Evolutionary conservation across 2,329 filamentous ascomycete genomes (phyloP).

Genomic region (Fusarium setosum): DNA sequence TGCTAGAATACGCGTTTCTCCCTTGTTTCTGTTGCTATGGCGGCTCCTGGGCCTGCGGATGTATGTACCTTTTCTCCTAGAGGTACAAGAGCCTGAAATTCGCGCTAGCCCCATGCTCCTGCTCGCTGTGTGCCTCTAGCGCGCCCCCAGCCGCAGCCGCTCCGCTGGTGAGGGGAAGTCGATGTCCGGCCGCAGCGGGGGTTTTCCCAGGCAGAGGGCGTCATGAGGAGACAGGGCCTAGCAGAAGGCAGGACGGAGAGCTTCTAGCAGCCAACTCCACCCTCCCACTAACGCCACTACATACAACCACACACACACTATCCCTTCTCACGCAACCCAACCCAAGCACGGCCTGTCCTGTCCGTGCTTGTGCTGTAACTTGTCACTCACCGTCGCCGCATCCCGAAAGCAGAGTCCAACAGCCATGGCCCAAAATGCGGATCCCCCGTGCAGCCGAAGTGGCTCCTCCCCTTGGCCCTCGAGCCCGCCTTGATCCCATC

Average conservation of each 20-base stretch:
- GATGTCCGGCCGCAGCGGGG: conserved; percentile 30
- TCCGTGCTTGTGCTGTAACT: conserved; percentile 20
- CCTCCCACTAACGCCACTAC: conserved; percentile 33
- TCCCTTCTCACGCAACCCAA: conserved; percentile 4
- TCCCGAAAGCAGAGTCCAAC: conserved; percentile 30
- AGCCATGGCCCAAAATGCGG: conserved; percentile 33
- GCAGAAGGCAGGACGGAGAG: conserved; percentile 2
- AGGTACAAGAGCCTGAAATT: conserved; percentile 37
- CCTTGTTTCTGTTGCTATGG: conserved; percentile 10
- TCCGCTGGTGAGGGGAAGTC: conserved; percentile 38
- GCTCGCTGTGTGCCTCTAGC: conserved; percentile 8
- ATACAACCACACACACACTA: conserved; percentile 17
- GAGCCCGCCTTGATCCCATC: conserved; percentile 12
- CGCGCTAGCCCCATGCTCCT: conserved; percentile 31
- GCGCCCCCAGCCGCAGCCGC: conserved; percentile 17
- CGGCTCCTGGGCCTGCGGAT: conserved; percentile 36
- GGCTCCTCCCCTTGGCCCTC: conserved; percentile 32
- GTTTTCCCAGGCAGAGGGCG: conserved; percentile 5
- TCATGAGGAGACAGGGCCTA: conserved; percentile 24
- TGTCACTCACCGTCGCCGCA: conserved; percentile 29
- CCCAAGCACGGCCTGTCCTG: conserved; percentile 9
- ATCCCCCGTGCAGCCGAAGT: conserved; percentile 45
- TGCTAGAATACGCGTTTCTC: not conserved
- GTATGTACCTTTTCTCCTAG: conserved; percentile 35
- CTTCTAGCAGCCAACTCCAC: conserved; percentile 10